Percentiles rank a stretch among this genome's conserved stretches.
Conservation (phyloP, 257 asterid species). For the Solanum chmielewskii region DNA sequence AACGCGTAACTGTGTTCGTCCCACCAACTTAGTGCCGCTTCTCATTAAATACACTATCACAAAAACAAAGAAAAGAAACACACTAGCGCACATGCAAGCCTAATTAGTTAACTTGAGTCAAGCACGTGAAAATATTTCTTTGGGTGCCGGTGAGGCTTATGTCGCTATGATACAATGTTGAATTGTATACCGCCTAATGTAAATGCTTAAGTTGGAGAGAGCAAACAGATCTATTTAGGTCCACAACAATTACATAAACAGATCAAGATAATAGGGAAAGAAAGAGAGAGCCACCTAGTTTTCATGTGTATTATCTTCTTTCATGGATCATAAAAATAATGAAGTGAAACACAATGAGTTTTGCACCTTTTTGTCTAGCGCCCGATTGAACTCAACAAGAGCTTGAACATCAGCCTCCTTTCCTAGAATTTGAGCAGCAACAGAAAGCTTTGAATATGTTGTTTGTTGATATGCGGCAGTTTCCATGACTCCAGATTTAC, state of each 20-base stretch:
- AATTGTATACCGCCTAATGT: not conserved
- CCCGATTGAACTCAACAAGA: slow-evolving; percentile 64
- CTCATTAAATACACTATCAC: not conserved
- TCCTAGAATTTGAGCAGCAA: slow-evolving; percentile 48
- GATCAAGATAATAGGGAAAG: not conserved
- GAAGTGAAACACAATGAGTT: not conserved
- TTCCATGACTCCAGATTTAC: slow-evolving; percentile 26
- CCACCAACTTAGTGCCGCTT: not conserved
- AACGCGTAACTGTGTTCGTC: not conserved
- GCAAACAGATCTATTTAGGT: not conserved
- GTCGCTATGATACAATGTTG: not conserved
- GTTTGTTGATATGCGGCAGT: slow-evolving; percentile 22
- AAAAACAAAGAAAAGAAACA: not conserved
- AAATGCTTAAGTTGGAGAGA: not conserved
- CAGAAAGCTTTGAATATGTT: slow-evolving; percentile 27
- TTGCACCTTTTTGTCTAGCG: slow-evolving; percentile 80
- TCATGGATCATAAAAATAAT: not conserved
- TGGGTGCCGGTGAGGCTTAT: not conserved
- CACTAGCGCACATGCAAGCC: not conserved
- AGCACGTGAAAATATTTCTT: not conserved
- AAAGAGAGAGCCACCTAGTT: not conserved
- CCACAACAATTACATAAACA: not conserved
- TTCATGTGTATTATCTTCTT: not conserved
- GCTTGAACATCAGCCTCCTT: slow-evolving; percentile 91
- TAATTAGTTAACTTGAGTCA: not conserved